These are phyloP conservation scores for Tricholoma furcatifolium DNA, from an alignment of 768 basidiomycete species.

Conservation along the genomic window DNA sequence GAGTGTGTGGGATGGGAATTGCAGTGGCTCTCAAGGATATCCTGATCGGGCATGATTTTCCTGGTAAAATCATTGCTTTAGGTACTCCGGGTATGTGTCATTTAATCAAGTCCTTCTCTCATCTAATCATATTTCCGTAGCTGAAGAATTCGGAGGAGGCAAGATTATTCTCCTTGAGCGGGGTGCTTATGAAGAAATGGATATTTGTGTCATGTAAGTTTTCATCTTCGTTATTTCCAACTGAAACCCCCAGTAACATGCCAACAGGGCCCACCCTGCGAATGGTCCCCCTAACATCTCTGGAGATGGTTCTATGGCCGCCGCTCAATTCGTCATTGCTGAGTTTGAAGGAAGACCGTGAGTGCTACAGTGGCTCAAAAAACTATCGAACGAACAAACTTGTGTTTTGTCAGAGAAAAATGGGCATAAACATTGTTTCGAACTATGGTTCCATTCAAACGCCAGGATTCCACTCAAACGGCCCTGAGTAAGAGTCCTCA, in stretches of 20 bases:
- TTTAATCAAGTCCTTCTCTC: background rate
- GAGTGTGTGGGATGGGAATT: conserved; percentile 70
- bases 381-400: too few relatives aligned
- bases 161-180: conserved; percentile 72
- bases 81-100: conserved; percentile 67
- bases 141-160: conserved; percentile 78
- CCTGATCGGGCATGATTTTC: conserved; percentile 55
- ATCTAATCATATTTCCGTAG: conserved; percentile 32
- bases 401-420: too few relatives aligned
- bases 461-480: background rate
- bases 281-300: conserved; percentile 52
- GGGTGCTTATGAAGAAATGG: conserved; percentile 83
- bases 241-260: background rate
- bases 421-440: too few relatives aligned
- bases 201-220: conserved; percentile 71
- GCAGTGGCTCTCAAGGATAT: conserved; percentile 74
- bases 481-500: background rate
- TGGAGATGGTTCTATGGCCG: conserved; percentile 52
- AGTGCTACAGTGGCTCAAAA: too few relatives aligned
- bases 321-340: conserved; percentile 64
- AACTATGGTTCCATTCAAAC: too few relatives aligned
- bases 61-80: conserved; percentile 70
- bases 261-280: conserved; percentile 69
- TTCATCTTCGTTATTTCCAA: background rate
- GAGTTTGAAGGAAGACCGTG: conserved; percentile 78